Base-by-base conservation (phyloP, 2,329 filamentous ascomycete species). In the Colletotrichum simmondsii region DNA sequence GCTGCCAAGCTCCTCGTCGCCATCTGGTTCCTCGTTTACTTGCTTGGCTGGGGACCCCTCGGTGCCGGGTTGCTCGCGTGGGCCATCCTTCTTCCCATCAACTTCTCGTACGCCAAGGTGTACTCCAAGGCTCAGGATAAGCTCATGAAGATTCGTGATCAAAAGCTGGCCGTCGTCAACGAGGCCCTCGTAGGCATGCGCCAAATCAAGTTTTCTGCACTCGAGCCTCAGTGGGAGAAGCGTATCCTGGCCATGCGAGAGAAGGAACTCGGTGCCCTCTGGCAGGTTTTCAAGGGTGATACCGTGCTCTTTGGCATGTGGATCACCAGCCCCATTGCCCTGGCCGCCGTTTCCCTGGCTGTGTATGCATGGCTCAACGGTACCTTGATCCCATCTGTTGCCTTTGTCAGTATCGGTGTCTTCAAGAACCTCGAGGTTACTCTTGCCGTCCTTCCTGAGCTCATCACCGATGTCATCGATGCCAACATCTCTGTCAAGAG, bases 141-240 rank as follows among this genome's bases (percentile, higher is more conserved):
- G 62, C 81, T 96, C 62, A 95, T 95, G 93, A 93, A 93, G 78
- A 86, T 92, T 32, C 87, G 94, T 57, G 94, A 96, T 79, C 87
- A 90, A 67, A 96, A 95, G 81, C 87, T 95, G 82, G 92, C 89
- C 0, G 88, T 95, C 16, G 88, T 97, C 35, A 93, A 93, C 1
- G 94, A 97, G 80, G 93, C 92, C 0, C 83, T 97, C 1, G 89
- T 93, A 76, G 94, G 94, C 8, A 95, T 96, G 75, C 90, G 93
- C 1, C 94, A 97, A 80, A 94, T 97, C 83, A 97, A 97, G 78
- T 95, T 96, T 76, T 93, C 93, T 0, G 94, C 94, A 1, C 82
- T 95, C 2, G 94, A 96, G 80, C 83, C 85, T 24, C 90, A 93
- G 76, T 96, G 94, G 94, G 90, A 95, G 79, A 85, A 87, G 19